phyloP scores from a whole-genome alignment of 2,329 filamentous ascomycete genomes.

The Arthroderma sp. region DNA sequence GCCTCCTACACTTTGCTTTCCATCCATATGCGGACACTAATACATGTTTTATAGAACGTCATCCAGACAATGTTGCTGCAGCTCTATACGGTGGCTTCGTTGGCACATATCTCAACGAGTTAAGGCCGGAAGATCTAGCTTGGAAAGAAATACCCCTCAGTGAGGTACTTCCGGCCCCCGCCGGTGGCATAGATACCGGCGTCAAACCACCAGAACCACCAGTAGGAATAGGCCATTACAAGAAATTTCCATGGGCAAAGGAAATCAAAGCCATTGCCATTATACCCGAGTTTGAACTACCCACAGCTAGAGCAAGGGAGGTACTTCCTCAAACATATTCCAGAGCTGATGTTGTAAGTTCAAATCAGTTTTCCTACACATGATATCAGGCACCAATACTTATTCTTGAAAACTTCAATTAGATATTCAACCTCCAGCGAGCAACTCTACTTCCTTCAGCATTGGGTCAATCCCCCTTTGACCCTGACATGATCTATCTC shows the following conservation, averaged over 20 bases:
- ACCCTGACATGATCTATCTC: slow-evolving; percentile 87
- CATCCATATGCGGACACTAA: slow-evolving; percentile 1
- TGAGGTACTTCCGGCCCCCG: slow-evolving; percentile 81
- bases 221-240: slow-evolving; percentile 84
- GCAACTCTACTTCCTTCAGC: slow-evolving; percentile 84
- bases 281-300: slow-evolving; percentile 88
- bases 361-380: neutral
- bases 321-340: slow-evolving; percentile 73
- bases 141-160: slow-evolving; percentile 87
- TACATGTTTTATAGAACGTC: slow-evolving; percentile 45
- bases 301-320: slow-evolving; percentile 79
- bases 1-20: neutral
- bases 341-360: slow-evolving; percentile 65
- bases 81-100: slow-evolving; percentile 94
- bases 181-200: slow-evolving; percentile 84
- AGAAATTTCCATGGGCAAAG: slow-evolving; percentile 84
- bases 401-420: neutral
- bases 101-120: slow-evolving; percentile 87
- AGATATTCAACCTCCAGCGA: slow-evolving; percentile 79
- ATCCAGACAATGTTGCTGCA: slow-evolving; percentile 89
- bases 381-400: neutral
- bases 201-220: slow-evolving; percentile 79
- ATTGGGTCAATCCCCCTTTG: slow-evolving; percentile 76
- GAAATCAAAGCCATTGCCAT: slow-evolving; percentile 96
- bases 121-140: slow-evolving; percentile 77